Evolutionary conservation across 805 yeast species (phyloP), one percentile per base, ranked within the genome.

Genomic region (Candida alai): DNA sequence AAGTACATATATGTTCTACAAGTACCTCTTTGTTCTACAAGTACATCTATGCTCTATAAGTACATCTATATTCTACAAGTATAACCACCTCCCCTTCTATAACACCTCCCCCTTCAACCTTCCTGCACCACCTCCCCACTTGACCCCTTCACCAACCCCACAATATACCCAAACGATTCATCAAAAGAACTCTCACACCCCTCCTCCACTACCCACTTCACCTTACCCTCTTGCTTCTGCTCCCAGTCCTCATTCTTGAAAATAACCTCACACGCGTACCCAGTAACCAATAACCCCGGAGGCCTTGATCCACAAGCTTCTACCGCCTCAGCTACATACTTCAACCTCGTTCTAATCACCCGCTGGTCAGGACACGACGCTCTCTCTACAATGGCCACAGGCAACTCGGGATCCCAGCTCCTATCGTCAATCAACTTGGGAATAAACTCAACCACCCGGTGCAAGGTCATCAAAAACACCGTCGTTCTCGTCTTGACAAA

Each of bases 311-410:
- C 97, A 28, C 77, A 73, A 19, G 74, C 74, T 42, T 81, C 81
- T 1, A 87, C 75, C 1, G 93, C 94, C 27, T 70, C 78, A 0
- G 82, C 81, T 1, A 87, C 76, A 42, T 81, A 61, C 33, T 68
- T 67, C 28, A 90, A 60, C 0, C 76, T 72, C 0, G 96, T 84
- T 42, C 95, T 66, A 3, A 88, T 77, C 4, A 89, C 72, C 36
- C 97, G 27, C 60, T 90, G 97, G 52, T 89, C 97, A 0, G 93
- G 88, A 57, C 97, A 88, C 11, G 93, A 80, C 0, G 96, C 95
- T 38, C 97, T 70, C 56, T 90, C 97, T 2, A 90, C 77, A 15
- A 89, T 78, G 2, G 93, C 87, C 19, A 84, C 85, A 0, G 97
- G 96, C 6, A 83, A 65, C 13, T 71, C 65, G 1, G 67, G 58